Conservation (phyloP, 2,329 filamentous ascomycete genomes). For the Chrysosporium queenslandicum region DNA sequence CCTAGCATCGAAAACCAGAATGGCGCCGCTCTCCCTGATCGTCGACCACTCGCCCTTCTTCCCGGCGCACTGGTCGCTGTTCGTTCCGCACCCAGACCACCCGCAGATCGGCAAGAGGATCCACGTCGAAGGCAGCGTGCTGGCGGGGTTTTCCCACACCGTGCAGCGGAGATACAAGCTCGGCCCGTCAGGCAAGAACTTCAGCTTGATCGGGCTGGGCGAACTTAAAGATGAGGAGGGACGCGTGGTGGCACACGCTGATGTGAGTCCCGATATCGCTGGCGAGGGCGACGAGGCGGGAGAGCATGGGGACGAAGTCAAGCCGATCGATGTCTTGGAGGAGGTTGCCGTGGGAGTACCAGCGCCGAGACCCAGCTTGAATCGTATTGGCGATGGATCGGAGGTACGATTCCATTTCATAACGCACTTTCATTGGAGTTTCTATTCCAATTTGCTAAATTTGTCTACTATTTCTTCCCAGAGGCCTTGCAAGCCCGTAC, state of each 20-base stretch:
- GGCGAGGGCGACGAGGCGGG: background rate
- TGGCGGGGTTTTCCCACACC: slow-evolving; percentile 14
- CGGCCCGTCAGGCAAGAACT: slow-evolving; percentile 8
- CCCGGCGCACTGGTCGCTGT: slow-evolving; percentile 9
- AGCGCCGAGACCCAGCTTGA: slow-evolving; percentile 11
- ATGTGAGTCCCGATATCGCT: background rate
- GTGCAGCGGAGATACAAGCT: slow-evolving; percentile 16
- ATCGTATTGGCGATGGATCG: background rate
- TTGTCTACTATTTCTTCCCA: background rate
- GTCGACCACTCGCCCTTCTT: slow-evolving; percentile 5
- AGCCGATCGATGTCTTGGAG: slow-evolving; percentile 12
- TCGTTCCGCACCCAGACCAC: background rate
- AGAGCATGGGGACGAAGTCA: slow-evolving; percentile 3
- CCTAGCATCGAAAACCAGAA: too few relatives aligned
- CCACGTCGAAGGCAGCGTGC: slow-evolving; percentile 13
- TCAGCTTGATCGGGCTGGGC: slow-evolving; percentile 11
- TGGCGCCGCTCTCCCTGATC: background rate
- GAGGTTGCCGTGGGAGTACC: slow-evolving; percentile 10
- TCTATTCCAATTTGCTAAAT: background rate
- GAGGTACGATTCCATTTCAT: background rate
- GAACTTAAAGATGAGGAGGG: background rate
- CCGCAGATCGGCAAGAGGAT: slow-evolving; percentile 13
- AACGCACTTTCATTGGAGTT: too few relatives aligned
- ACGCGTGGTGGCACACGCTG: slow-evolving; percentile 2
- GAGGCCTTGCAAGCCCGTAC: background rate